phyloP scores from a whole-genome alignment of 495 filamentous ascomycete species.

The Daldinia concentrica region DNA sequence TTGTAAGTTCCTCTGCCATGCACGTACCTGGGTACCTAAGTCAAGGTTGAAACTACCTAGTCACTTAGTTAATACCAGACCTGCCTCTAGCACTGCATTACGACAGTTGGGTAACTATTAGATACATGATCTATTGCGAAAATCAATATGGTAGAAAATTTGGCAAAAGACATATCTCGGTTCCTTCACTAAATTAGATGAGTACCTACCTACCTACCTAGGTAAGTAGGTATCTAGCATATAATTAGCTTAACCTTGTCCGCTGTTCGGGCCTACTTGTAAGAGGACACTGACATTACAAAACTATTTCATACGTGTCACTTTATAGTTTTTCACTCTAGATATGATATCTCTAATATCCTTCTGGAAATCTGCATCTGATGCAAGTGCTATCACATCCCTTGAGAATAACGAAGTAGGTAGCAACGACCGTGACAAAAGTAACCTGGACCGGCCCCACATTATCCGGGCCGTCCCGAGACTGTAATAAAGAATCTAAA shows the following conservation, averaged over 20 bases:
- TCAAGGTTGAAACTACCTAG: neutral
- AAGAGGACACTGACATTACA: no score
- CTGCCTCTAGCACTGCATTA: neutral
- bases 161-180: no score
- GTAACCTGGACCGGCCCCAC: neutral
- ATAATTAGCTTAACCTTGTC: no score
- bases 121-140: neutral
- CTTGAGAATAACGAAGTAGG: neutral
- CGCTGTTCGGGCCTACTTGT: no score
- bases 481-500: neutral
- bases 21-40: no score
- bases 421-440: neutral
- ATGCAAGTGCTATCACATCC: neutral
- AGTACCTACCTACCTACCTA: no score
- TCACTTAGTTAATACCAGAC: neutral
- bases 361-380: neutral
- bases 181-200: no score
- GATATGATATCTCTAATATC: neutral
- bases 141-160: no score
- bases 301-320: no score
- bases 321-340: no score
- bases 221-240: no score
- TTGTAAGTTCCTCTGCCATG: no score
- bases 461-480: neutral
- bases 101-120: neutral